phyloP scores from a whole-genome alignment of 106 monocot species.

The Xerophyta viscosa region DNA sequence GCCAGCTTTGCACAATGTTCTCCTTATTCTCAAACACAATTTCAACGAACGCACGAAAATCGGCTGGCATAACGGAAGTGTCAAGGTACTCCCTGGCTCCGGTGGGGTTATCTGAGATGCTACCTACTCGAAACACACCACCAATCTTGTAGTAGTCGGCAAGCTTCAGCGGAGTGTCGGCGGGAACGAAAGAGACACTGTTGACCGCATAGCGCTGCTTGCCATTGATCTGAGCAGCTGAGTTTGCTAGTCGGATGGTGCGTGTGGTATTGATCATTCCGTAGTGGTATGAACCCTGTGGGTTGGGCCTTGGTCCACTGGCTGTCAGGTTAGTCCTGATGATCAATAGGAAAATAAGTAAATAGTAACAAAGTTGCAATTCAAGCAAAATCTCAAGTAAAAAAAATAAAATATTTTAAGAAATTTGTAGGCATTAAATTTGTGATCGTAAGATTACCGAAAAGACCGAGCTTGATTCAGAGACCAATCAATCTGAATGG shows the following conservation, averaged over 20 bases:
- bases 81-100: conserved; percentile 22
- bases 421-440: too few relatives aligned
- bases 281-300: conserved; percentile 87
- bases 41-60: conserved; percentile 49
- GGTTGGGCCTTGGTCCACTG: conserved; percentile 82
- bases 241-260: conserved; percentile 57
- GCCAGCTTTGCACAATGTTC: conserved; percentile 47
- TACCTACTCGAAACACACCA: conserved; percentile 65
- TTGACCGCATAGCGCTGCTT: conserved; percentile 65
- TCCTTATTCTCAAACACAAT: conserved; percentile 70
- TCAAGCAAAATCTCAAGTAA: neutral
- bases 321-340: conserved; percentile 65
- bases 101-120: conserved; percentile 42
- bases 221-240: conserved; percentile 31
- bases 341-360: neutral
- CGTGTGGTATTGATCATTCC: conserved; percentile 51
- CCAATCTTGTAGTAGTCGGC: conserved; percentile 64
- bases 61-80: conserved; percentile 42
- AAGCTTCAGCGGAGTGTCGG: conserved; percentile 62
- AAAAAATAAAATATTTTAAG: neutral
- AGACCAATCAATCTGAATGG: conserved; percentile 52
- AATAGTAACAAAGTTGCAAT: neutral
- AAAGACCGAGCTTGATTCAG: conserved; percentile 72
- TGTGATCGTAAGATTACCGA: conserved; percentile 19
- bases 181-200: conserved; percentile 44